These are phyloP conservation scores for Schoenoplectus triqueter DNA, from an alignment of 202 grass and related monocot genomes.

Conservation along the genomic window DNA sequence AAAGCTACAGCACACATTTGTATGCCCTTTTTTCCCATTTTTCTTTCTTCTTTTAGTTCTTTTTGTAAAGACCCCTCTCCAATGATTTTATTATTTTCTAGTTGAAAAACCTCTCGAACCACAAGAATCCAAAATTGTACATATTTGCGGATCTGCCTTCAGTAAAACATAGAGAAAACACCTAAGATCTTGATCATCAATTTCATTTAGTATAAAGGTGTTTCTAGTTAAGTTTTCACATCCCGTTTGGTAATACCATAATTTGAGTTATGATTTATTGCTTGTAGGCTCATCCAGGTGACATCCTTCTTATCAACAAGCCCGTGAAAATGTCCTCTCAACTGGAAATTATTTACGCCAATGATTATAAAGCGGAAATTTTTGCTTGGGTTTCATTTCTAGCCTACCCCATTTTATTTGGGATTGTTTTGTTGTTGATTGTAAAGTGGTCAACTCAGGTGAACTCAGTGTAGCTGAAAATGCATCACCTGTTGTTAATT, in stretches of 20 bases:
- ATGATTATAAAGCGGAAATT: neutral
- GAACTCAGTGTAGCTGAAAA: neutral
- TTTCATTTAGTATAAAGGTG: neutral
- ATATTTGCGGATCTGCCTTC: no score
- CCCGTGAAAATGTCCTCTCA: conserved; percentile 19
- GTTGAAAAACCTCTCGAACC: no score
- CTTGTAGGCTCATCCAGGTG: conserved; percentile 11
- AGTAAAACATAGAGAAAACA: no score
- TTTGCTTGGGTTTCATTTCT: no score
- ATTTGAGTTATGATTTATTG: neutral
- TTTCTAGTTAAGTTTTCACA: neutral
- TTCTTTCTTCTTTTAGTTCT: neutral
- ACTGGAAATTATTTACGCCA: conserved; percentile 15
- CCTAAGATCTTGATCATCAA: no score
- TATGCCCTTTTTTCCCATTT: neutral
- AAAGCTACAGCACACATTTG: neutral
- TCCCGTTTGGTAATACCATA: neutral
- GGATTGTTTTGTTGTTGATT: no score
- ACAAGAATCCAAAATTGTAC: no score
- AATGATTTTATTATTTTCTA: neutral
- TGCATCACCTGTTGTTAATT: conserved; percentile 18
- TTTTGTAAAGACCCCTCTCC: neutral
- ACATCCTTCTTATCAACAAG: conserved; percentile 22
- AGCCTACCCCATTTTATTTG: no score
- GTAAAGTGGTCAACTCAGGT: neutral